Conservation (phyloP, 2,329 filamentous ascomycete genomes). For the Talaromyces atroroseus region DNA sequence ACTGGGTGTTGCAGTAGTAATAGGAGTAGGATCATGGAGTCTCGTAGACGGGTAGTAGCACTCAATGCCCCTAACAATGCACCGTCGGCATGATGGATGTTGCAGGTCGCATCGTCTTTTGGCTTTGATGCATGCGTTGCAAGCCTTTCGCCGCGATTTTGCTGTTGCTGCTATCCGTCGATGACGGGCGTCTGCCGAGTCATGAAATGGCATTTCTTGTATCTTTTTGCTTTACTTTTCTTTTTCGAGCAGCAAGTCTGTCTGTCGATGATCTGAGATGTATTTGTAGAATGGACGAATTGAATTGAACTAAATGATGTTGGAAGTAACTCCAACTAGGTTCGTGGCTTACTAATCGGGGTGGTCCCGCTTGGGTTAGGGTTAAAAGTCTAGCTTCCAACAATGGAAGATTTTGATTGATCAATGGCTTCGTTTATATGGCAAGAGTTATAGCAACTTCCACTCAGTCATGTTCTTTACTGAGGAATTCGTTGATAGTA, state of each 20-base stretch:
- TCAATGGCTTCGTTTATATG: not conserved
- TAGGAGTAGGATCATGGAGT: conserved; percentile 1
- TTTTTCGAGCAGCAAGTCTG: not conserved
- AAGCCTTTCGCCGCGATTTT: conserved; percentile 11
- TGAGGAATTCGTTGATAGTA: not conserved
- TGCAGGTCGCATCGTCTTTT: conserved; percentile 12
- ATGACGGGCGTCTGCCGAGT: not conserved
- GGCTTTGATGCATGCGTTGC: conserved; percentile 11
- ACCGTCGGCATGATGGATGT: conserved; percentile 13
- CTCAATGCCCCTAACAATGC: not conserved
- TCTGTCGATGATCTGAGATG: not conserved
- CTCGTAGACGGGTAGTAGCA: conserved; percentile 11
- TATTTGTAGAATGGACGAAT: not conserved
- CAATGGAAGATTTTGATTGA: no score
- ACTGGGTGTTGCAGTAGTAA: not conserved
- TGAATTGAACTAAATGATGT: not conserved
- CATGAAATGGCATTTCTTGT: not conserved
- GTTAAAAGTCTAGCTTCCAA: no score
- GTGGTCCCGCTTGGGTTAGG: no score
- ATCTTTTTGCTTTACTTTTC: not conserved
- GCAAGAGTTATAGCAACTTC: no score
- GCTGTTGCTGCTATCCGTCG: not conserved
- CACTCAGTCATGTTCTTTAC: no score
- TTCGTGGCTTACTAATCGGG: not conserved
- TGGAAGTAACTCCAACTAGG: no score